phyloP scores from a whole-genome alignment of 2,329 filamentous ascomycete genomes.

The Colletotrichum horii region DNA sequence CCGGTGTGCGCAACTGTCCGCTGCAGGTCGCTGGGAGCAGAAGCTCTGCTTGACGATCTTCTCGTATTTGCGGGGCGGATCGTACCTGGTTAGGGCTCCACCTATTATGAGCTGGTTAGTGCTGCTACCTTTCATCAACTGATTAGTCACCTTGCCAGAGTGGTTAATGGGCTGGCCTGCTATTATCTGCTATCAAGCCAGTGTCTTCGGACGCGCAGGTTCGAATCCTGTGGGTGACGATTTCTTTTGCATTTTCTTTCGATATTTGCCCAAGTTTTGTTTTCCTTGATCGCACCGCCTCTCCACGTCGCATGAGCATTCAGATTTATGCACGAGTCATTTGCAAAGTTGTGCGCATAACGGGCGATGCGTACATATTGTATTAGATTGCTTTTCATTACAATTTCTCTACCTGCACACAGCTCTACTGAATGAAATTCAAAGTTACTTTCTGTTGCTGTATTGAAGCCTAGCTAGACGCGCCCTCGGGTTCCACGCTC shows the following conservation, averaged over 20 bases:
- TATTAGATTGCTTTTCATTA: background rate
- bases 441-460: background rate
- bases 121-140: rapidly evolving
- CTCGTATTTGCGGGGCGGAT: background rate
- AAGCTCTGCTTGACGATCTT: background rate
- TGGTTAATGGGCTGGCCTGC: conserved; percentile 23
- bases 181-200: conserved; percentile 3
- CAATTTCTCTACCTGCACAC: background rate
- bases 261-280: rapidly evolving
- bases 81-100: rapidly evolving
- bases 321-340: background rate
- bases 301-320: background rate
- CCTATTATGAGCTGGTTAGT: rapidly evolving
- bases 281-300: background rate
- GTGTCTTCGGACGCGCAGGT: conserved; percentile 22
- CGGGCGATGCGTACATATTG: background rate
- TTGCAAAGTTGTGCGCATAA: background rate
- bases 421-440: background rate
- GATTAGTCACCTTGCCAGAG: conserved; percentile 19
- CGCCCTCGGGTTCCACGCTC: background rate
- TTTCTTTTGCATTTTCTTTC: background rate
- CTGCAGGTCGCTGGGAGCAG: background rate
- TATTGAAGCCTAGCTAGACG: background rate
- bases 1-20: background rate
- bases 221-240: conserved; percentile 22